Evolutionary conservation across 352 stramenopile genomes (phyloP).

Genomic region (Pythium aristosporum): DNA sequence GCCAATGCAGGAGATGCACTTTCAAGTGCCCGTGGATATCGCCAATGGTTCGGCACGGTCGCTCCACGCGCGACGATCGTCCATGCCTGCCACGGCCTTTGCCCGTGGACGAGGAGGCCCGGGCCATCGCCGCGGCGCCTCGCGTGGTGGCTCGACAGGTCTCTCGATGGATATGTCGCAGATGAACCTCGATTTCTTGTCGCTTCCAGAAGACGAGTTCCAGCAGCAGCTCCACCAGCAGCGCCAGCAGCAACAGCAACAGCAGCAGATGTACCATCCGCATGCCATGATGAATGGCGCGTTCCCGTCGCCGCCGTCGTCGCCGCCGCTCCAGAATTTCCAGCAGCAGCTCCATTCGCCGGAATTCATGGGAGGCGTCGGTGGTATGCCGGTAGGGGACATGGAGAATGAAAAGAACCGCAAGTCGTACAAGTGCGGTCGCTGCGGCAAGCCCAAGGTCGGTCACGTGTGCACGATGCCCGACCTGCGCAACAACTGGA

Average conservation of each 20-base stretch:
- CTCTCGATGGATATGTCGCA: constrained; percentile 85
- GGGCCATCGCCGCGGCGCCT: constrained; percentile 25
- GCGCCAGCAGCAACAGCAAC: constrained; percentile 28
- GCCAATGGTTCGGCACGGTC: constrained; percentile 57
- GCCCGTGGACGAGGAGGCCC: constrained; percentile 30
- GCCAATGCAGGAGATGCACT: constrained; percentile 21
- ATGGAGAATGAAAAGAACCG: constrained; percentile 45
- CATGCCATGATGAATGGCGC: not conserved
- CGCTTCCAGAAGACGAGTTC: constrained; percentile 61
- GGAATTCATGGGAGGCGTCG: constrained; percentile 5
- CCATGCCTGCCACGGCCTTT: constrained; percentile 35
- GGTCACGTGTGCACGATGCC: constrained; percentile 86
- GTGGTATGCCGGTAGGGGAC: constrained; percentile 27
- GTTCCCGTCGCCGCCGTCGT: constrained; percentile 21
- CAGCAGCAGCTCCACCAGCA: constrained; percentile 40
- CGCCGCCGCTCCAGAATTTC: constrained; percentile 24
- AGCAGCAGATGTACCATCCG: no score
- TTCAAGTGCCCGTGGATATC: constrained; percentile 45
- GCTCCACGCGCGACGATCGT: constrained; percentile 49
- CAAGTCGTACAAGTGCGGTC: constrained; percentile 87
- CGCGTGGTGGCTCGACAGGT: constrained; percentile 49
- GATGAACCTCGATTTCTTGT: constrained; percentile 73
- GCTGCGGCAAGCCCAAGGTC: constrained; percentile 83
- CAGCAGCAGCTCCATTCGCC: constrained; percentile 29
- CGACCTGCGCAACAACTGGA: constrained; percentile 85